Conservation (phyloP, 805 yeast genomes). For the Lipomyces oligophaga region DNA sequence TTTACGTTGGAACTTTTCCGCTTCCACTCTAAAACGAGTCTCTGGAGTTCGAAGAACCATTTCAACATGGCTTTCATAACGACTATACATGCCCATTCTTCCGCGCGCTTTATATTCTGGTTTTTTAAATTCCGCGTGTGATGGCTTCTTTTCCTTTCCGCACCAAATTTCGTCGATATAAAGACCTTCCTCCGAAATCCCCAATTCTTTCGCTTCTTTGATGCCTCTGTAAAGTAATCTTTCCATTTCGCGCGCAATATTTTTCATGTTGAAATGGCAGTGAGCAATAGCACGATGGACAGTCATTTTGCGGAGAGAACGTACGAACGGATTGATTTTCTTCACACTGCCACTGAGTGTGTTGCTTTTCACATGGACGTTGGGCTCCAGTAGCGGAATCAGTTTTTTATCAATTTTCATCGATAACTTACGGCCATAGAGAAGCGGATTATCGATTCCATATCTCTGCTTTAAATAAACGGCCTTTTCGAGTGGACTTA, state of each 20-base stretch:
- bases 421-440: constrained; percentile 48
- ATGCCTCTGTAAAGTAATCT: constrained; percentile 69
- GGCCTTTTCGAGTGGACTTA: constrained; percentile 22
- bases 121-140: constrained; percentile 63
- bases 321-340: constrained; percentile 74
- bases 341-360: constrained; percentile 85
- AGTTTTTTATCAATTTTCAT: constrained; percentile 60
- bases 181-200: constrained; percentile 56
- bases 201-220: constrained; percentile 59
- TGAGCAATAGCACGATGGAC: constrained; percentile 83
- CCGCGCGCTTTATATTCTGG: constrained; percentile 87
- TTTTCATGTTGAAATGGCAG: constrained; percentile 80
- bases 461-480: constrained; percentile 19
- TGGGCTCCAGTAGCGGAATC: constrained; percentile 78
- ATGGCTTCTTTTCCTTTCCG: constrained; percentile 59
- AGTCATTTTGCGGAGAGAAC: constrained; percentile 69
- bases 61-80: constrained; percentile 75
- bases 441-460: constrained; percentile 18
- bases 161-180: constrained; percentile 83
- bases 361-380: constrained; percentile 73
- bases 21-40: constrained; percentile 56
- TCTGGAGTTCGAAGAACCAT: constrained; percentile 67
- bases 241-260: constrained; percentile 73
- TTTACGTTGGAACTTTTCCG: constrained; percentile 53
- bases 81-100: constrained; percentile 72